Conservation (phyloP, 2,329 filamentous ascomycete species). For the Penicillium decumbens region DNA sequence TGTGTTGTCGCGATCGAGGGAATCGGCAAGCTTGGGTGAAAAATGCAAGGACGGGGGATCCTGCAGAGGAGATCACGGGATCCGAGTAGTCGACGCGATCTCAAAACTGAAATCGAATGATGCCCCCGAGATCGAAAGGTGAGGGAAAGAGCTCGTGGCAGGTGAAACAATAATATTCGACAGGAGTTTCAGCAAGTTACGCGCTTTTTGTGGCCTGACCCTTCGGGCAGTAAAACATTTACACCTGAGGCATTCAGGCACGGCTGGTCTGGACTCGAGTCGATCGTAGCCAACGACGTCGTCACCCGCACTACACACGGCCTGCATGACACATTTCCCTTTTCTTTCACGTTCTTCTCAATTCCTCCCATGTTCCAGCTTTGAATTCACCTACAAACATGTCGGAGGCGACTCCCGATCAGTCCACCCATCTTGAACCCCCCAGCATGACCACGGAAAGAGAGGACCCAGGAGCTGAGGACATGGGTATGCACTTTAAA, state of each 20-base stretch:
- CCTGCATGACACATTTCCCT: conserved; percentile 15
- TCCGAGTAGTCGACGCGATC: conserved; percentile 3
- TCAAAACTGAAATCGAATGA: conserved; percentile 2
- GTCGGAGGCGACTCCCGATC: conserved; percentile 36
- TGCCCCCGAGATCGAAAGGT: conserved; percentile 2
- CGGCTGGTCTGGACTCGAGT: conserved; percentile 29
- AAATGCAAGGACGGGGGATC: conserved; percentile 12
- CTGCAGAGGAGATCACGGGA: conserved; percentile 13
- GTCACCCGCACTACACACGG: conserved; percentile 21
- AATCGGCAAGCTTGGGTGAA: conserved; percentile 22
- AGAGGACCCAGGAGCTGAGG: conserved; percentile 54
- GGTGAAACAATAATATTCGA: conserved; percentile 19
- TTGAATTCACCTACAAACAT: conserved; percentile 26
- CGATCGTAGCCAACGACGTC: conserved; percentile 27
- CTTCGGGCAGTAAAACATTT: conserved; percentile 10
- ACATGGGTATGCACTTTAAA: conserved; percentile 45
- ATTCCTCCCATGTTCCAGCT: conserved; percentile 22
- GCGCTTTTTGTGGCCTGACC: conserved; percentile 15
- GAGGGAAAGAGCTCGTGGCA: conserved; percentile 5
- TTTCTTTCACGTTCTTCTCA: conserved; percentile 9
- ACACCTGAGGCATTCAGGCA: conserved; percentile 30
- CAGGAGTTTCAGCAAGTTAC: conserved; percentile 24
- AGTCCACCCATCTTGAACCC: conserved; percentile 47
- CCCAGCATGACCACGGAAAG: conserved; percentile 53
- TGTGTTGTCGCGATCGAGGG: conserved; percentile 18